Base-by-base conservation (phyloP, 495 filamentous ascomycete genomes). In the Penicillium lividum region DNA sequence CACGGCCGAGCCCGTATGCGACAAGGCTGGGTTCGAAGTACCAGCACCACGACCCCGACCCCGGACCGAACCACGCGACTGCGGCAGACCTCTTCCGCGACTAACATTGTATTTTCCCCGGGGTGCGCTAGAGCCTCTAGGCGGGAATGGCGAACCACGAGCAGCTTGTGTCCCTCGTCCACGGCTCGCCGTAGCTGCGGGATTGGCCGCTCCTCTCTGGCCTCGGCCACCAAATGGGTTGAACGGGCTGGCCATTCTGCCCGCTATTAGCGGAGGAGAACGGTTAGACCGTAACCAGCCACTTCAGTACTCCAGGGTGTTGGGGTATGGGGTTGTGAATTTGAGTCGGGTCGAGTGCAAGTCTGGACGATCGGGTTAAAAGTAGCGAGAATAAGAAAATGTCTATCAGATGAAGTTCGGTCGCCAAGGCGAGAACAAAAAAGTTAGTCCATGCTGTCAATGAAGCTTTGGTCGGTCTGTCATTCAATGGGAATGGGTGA, bases 201-300 rank as follows among this genome's bases (percentile, higher is more conserved):
- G 46, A 29, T 43, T 48, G 16, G 31, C 44, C 42, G 65, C 72
- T 62, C 66, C 66, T 60, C 60, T 67, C 56, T 73, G 70, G 57
- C 64, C 59, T 33, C 69, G 30, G 7, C 38, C 70, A 55, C 58
- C 59, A 59, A 73, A 77, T 30, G 72, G 67, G 58, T 69, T 73
- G 34, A 73, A 61, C 48, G 73, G 68, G 54, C 63, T 68, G 57
- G 73, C 68, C 75, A 78, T 78, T 56, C 64, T 74, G 64, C 63
- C 72, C 67, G 63, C 64, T 58, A 49, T 51, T 51, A 68, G 69
- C 72, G 65, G 65, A 57, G 58, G 40, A 56, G 28, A 54, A 54
- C 30, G 46, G 51, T 51, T 36, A 49, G 49, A 40, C 66, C 46
- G 36, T 16, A 25, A 28, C 53, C 44, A 48, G 51, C 43, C 27